Evolutionary conservation across 495 filamentous ascomycete species (phyloP), one percentile per base, ranked within the genome.

Genomic region (Tuber microsphaerosporum): DNA sequence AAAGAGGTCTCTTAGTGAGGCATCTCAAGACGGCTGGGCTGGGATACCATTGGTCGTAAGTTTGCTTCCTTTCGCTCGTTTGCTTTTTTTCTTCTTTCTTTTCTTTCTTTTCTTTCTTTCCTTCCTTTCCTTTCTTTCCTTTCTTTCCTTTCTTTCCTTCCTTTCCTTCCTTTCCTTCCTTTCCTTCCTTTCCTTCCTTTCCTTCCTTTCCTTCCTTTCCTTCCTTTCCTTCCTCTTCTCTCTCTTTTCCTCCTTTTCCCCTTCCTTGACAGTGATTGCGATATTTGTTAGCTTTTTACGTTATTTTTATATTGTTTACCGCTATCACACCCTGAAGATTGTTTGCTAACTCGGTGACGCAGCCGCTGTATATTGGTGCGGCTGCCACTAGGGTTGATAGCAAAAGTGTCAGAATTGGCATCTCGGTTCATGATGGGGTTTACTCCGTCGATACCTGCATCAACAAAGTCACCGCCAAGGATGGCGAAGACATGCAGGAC

Each of bases 391-490:
- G 87, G 34, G 83, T 86, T 5, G 85, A 88, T 44, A 78, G 87
- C 45, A 83, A 86, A 46, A 85, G 85, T 0, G 85, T 89, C 2
- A 86, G 87, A 0, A 85, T 92, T 26, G 89, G 90, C 8, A 83
- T 94, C 70, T 91, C 91, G 7, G 88, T 92, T 75, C 92, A 93
- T 79, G 92, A 96, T 83, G 87, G 89, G 8, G 91, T 90, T 0
- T 97, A 97, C 80, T 87, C 92, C 34, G 85, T 93, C 51, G 93
- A 95, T 81, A 94, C 92, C 76, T 87, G 88, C 41, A 87, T 94
- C 70, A 86, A 88, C 75, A 84, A 86, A 2, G 84, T 91, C 31
- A 81, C 84, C 16, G 76, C 86, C 39, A 80, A 84, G 1, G 37
- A 78, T 10, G 70, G 83, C 77, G 80, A 85, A 72, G 72, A 82